Base-by-base conservation (phyloP, 1,139 yeast species). In the Debaryomyces singareniensis region DNA sequence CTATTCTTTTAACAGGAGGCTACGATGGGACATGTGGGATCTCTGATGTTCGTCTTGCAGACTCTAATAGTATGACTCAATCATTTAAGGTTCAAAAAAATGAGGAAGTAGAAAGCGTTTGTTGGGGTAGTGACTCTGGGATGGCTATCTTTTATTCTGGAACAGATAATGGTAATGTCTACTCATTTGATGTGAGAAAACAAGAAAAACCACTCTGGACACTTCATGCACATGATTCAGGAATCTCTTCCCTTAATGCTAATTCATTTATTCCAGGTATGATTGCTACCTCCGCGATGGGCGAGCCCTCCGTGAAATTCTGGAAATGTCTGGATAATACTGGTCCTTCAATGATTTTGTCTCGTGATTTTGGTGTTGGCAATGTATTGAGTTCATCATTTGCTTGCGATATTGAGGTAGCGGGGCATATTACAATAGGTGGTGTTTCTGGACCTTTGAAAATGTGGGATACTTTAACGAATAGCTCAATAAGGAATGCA, bases 171-270 rank as follows among this genome's bases (percentile, higher is more conserved):
- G 99, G 99, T 52, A 80, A 80, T 47, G 75, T 91, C 21, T 85
- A 85, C 60, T 82, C 93, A 40, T 89, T 83, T 47, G 98, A 91
- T 57, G 80, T 85, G 28, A 76, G 96, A 53, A 73, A 67, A 29
- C 69, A 67, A 27, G 67, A 71, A 31, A 75, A 71, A 42, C 87
- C 96, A 15, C 49, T 91, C 24, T 91, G 99, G 99, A 85, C 95
- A 4, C 69, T 91, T 47, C 96, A 93, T 59, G 98, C 98, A 2
- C 98, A 91, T 54, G 97, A 91, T 58, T 76, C 94, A 4, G 96
- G 95, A 36, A 81, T 91, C 37, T 81, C 96, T 7, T 71, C 93
- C 3, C 71, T 93, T 45, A 82, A 80, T 44, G 71, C 80, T 27
- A 87, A 85, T 55, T 52, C 56, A 20, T 71, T 67, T 50, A 57